A percentile compares a stretch with the other conserved stretches of the same genome.
Evolutionary conservation across 352 stramenopile genomes (phyloP).

Genomic region (Pythium monospermum): DNA sequence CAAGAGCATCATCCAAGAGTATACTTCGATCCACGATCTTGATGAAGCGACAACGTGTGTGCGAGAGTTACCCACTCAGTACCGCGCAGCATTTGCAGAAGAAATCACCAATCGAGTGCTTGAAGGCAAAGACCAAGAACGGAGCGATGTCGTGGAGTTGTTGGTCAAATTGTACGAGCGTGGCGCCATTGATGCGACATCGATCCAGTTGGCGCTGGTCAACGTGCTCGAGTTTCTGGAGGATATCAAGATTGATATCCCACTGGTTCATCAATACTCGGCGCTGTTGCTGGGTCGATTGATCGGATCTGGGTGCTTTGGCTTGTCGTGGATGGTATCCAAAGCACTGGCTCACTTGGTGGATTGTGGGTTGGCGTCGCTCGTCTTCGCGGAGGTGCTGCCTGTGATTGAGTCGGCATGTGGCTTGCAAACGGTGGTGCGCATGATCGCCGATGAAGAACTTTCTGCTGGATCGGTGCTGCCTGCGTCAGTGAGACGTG

Average conservation of each 20-base stretch:
- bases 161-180: constrained; percentile 73
- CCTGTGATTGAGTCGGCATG: constrained; percentile 70
- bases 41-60: constrained; percentile 73
- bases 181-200: constrained; percentile 54
- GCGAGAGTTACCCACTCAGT: constrained; percentile 50
- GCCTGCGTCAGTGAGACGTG: constrained; percentile 29
- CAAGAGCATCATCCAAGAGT: constrained; percentile 87
- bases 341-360: constrained; percentile 45
- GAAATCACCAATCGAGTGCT: constrained; percentile 63
- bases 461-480: constrained; percentile 49
- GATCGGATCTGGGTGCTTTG: constrained; percentile 76
- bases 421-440: constrained; percentile 52
- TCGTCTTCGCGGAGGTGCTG: constrained; percentile 71
- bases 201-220: constrained; percentile 63
- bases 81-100: constrained; percentile 63
- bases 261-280: constrained; percentile 75
- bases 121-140: constrained; percentile 70
- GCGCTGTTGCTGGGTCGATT: constrained; percentile 68
- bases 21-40: constrained; percentile 69
- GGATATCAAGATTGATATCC: constrained; percentile 84
- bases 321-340: constrained; percentile 75
- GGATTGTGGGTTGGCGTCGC: constrained; percentile 55
- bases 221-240: constrained; percentile 80
- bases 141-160: constrained; percentile 63
- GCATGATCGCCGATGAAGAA: constrained; percentile 80